Base-by-base conservation (phyloP, 352 stramenopile genomes). In the Phytophthora ohioensis region DNA sequence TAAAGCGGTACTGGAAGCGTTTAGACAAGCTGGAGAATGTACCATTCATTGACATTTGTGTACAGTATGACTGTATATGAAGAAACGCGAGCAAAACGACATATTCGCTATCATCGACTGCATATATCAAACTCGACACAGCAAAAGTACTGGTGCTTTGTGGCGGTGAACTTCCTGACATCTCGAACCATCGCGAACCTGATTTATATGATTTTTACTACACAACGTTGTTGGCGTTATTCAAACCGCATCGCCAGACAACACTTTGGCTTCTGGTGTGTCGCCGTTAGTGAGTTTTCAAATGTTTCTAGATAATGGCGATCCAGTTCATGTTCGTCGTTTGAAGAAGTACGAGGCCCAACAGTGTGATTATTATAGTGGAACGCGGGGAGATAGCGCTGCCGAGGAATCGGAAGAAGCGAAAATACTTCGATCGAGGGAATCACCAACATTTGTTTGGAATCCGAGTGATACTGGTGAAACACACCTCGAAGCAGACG, bases 1-100 rank as follows among this genome's bases (percentile, higher is more conserved):
- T 67, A 2, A 41, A 72, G 10, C 66, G 56, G 27, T 71, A 71
- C 31, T 67, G 64, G 56, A 53, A 53, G 12, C 47, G 56, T 10
- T 32, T n/a, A 0, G 0, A 3, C 1, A 3, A 9, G 1, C 17
- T 67, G 5, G 43, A 58, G 34, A 5, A 12, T 6, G 27, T 56
- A 8, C 0, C 39, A 0, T 71, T 67, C 11, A 45, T 45, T n/a
- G 39, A 45, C 12, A 45, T 45, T 45, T 45, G 8, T 11, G 3
- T 17, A 12, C 39, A 4, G 12, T 45, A n/a, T n/a, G 4, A 45
- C 5, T 45, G n/a, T 2, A 12, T 45, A 13, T 2, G 11, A 15
- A 45, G n/a, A 5, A 45, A 45, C 0, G 12, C 39, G 9, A 21
- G 21, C 21, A 21, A 21, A 21, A n/a, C 39, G 39, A 45, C 39